Evolutionary conservation across 1,284 basidiomycete genomes (phyloP).

Genomic region (Boletus mariae): DNA sequence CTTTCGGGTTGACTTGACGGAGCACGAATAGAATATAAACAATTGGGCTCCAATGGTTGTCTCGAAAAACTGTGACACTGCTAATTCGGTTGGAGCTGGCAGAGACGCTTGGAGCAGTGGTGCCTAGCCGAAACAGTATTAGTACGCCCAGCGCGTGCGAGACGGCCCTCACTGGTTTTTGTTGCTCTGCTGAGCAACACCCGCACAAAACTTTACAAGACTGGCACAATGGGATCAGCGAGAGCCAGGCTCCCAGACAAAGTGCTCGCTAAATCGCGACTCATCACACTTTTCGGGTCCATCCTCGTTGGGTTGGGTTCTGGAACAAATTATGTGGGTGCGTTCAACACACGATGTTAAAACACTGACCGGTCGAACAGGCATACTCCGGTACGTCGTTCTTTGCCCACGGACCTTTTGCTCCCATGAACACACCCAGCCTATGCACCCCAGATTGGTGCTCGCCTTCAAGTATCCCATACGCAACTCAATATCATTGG

Average conservation of each 20-base stretch:
- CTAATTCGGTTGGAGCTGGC: too few relatives aligned
- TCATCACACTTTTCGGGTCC: conserved; percentile 47
- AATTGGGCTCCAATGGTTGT: too few relatives aligned
- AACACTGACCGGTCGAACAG: conserved; percentile 9
- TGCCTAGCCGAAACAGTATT: too few relatives aligned
- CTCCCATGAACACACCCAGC: conserved; percentile 39
- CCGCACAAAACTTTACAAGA: neutral
- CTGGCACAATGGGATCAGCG: conserved; percentile 10
- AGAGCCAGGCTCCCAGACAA: conserved; percentile 6
- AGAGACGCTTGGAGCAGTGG: too few relatives aligned
- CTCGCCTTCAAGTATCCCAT: conserved; percentile 65
- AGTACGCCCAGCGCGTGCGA: too few relatives aligned
- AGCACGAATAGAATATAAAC: too few relatives aligned
- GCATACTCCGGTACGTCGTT: conserved; percentile 29
- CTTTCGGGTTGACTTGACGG: too few relatives aligned
- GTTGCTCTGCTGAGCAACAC: too few relatives aligned
- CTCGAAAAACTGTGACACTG: too few relatives aligned
- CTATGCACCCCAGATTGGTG: conserved; percentile 76
- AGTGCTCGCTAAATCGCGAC: conserved; percentile 19
- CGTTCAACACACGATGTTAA: neutral
- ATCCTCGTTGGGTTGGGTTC: conserved; percentile 54
- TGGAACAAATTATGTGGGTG: neutral
- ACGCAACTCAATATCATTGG: conserved; percentile 76
- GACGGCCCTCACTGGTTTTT: too few relatives aligned
- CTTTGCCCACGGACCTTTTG: neutral